Percentiles rank a stretch among this genome's conserved stretches.
Evolutionary conservation across 352 stramenopile genomes (phyloP).

Genomic region (Globisporangium splendens): DNA sequence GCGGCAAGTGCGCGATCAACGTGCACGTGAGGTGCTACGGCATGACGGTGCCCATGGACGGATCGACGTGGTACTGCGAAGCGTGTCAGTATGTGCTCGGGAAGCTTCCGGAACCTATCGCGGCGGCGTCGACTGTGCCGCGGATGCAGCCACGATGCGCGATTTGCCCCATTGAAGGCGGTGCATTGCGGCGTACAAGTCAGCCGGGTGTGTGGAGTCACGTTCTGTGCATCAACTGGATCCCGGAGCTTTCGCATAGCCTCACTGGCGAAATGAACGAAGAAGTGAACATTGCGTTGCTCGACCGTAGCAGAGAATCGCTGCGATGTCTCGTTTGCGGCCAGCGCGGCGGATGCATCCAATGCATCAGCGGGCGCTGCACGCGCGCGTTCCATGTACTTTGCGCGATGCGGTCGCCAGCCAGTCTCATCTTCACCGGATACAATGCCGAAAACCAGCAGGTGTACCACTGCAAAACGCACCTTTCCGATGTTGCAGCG

Average conservation of each 20-base stretch:
- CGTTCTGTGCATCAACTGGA: slow-evolving; percentile 84
- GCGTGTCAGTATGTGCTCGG: slow-evolving; percentile 40
- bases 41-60: slow-evolving; percentile 32
- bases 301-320: slow-evolving; percentile 65
- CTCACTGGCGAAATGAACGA: slow-evolving; percentile 54
- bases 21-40: slow-evolving; percentile 85
- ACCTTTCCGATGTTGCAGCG: slow-evolving; percentile 58
- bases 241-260: slow-evolving; percentile 82
- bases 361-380: slow-evolving; percentile 84
- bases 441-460: slow-evolving; percentile 77
- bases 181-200: slow-evolving; percentile 63
- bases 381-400: slow-evolving; percentile 79
- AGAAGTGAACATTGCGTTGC: slow-evolving; percentile 51
- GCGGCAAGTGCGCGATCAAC: slow-evolving; percentile 46
- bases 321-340: slow-evolving; percentile 82
- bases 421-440: slow-evolving; percentile 72
- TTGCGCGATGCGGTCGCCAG: slow-evolving; percentile 73
- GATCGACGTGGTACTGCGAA: slow-evolving; percentile 62
- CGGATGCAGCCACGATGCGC: slow-evolving; percentile 48
- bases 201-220: slow-evolving; percentile 72
- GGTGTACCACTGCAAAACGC: slow-evolving; percentile 80
- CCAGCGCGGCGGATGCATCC: slow-evolving; percentile 80
- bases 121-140: slow-evolving; percentile 12
- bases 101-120: slow-evolving; percentile 1
- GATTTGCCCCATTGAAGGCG: slow-evolving; percentile 64